Conservation (phyloP, 2,329 filamentous ascomycete species). For the Phialophora chinensis region DNA sequence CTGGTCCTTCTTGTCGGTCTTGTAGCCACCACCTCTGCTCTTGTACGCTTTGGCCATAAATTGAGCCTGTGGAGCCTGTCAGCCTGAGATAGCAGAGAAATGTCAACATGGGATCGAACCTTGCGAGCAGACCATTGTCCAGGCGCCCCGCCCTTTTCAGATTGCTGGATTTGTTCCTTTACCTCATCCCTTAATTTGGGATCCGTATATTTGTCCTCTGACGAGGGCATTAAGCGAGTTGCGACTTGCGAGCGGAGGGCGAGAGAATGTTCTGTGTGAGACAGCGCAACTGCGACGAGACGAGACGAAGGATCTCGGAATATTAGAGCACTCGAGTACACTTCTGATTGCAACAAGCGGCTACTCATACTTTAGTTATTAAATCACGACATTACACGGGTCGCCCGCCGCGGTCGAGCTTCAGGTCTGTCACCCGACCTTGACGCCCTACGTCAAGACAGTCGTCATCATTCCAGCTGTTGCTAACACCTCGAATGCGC, state of each 20-base stretch:
- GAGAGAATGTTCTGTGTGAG: neutral
- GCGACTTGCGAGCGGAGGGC: neutral
- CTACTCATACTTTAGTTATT: neutral
- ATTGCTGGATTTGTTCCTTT: neutral
- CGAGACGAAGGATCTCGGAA: neutral
- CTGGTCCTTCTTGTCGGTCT: slow-evolving; percentile 52
- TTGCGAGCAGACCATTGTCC: slow-evolving; percentile 1
- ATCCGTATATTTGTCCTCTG: neutral
- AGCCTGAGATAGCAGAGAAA: neutral
- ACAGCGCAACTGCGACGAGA: neutral
- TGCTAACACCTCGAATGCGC: neutral
- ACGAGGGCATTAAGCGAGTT: neutral
- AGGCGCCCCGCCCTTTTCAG: neutral
- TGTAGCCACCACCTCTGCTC: slow-evolving; percentile 55
- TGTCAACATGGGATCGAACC: neutral
- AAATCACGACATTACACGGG: neutral
- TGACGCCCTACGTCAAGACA: neutral
- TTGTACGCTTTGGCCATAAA: slow-evolving; percentile 57
- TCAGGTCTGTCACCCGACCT: neutral
- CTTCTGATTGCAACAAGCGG: neutral
- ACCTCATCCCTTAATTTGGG: neutral
- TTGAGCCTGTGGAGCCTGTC: slow-evolving; percentile 45
- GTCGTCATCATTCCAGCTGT: neutral
- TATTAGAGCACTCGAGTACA: neutral
- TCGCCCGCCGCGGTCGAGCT: neutral